Evolutionary conservation across 1,139 yeast genomes (phyloP), one percentile per base, ranked within the genome.

Genomic region (Zygotorulaspora mrakii): DNA sequence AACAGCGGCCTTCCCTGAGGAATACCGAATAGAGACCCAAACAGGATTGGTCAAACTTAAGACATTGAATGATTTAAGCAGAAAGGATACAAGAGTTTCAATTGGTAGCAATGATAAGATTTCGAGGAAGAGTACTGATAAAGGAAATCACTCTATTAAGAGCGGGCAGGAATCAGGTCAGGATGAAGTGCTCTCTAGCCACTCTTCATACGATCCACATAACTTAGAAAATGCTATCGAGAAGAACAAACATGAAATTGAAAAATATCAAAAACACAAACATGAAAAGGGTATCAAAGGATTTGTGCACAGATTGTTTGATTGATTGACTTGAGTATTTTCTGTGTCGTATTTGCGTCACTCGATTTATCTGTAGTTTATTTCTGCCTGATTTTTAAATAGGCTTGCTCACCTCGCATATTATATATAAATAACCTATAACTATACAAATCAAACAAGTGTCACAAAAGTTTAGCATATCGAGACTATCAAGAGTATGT

Each of bases 11-110:
- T 83, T 84, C 66, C 94, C 94, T 5, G 94, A 84, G 67, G 94
- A 84, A 59, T 84, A 82, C 58, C 77, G 80, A 13, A 54, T 83
- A 48, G 94, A 84, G 65, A 84, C 94, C 1, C 71, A 70, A 29
- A 82, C 91, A 1, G 94, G 94, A 42, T 68, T 84, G 37, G 94
- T 84, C 2, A 59, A 52, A 27, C 47, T 52, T 38, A 49, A 52
- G 33, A 57, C 60, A 1, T 33, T 57, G 6, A 45, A 43, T 14
- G 55, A 52, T 7, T 40, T 54, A 18, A 49, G 47, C 37, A 50
- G 52, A 30, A 45, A 46, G 18, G 46, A 47, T n/a, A 44, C 57
- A 5, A 47, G 49, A 26, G 43, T 28, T 3, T 48, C 55, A 3
- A 18, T 32, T 8, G 40, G 42, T 11, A 43, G 40, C 16, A 18